Base-by-base conservation (phyloP, 2,329 filamentous ascomycete genomes). In the Aureobasidium sp. region DNA sequence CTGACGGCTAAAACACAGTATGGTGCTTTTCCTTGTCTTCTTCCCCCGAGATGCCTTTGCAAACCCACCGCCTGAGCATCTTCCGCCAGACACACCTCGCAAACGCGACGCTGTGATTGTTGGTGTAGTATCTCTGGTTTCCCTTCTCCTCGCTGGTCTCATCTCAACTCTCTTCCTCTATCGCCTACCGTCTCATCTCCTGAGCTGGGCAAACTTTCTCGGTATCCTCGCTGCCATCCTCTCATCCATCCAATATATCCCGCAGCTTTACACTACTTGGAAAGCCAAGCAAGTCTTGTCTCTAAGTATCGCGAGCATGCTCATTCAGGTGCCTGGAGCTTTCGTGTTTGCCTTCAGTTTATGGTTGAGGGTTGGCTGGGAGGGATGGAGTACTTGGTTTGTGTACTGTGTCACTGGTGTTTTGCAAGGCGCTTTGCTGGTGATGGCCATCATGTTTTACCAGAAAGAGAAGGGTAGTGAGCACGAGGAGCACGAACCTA, bases 281-380 rank as follows among this genome's bases (percentile, higher is more conserved):
- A 83, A 81, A 59, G 79, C 97, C 63, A 89, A 93, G 72, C 87
- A 92, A 69, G 88, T 96, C 1, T 92, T 92, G 61, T 96, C 92
- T 73, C 78, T 99, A 69, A 96, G 91, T 70, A 94, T 99, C 62
- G 88, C 91, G 5, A 97, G 97, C 88, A 97, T 99, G 92, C 89
- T 89, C 72, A 96, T 99, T 37, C 94, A 99, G 74, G 97, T 93
- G 0, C 94, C 94, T 0, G 94, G 94, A 0, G 92, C 91, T 63
- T 87, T 96, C 68, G 78, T 99, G 7, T 97, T 96, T 77, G 92
- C 93, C 0, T 87, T 83, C 13, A 97, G 92, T 72, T 77, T 99
- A 47, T 72, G 67, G 59, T 61, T 84, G 8, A 84, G 94, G 50
- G 81, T 97, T 24, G 94, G 94, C 0, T 81, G 81, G 69, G 85